These are phyloP conservation scores for Balamuthia mandrillaris DNA, from an alignment of 208 protist genomes.

Conservation along the genomic window DNA sequence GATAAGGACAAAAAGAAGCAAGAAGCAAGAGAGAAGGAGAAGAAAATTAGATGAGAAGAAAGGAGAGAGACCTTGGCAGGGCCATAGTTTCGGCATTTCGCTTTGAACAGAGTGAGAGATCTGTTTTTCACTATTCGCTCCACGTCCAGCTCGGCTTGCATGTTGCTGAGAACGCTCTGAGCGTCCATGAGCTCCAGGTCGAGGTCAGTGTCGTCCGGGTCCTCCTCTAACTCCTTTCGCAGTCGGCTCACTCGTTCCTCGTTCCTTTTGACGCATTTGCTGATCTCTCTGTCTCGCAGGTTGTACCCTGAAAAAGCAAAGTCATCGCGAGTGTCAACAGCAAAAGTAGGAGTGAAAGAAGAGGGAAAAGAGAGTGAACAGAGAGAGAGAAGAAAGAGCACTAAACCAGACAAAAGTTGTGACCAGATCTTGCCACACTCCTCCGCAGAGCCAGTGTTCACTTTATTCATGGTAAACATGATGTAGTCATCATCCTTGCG, in stretches of 20 bases:
- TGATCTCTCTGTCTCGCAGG: neutral
- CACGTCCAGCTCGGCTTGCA: neutral
- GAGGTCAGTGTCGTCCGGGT: constrained; percentile 2
- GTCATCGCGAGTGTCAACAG: neutral
- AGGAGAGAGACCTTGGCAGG: too few species aligned
- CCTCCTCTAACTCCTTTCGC: neutral
- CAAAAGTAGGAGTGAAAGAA: too few species aligned
- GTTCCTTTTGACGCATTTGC: neutral
- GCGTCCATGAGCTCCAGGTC: neutral
- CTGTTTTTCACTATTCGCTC: constrained; percentile 27
- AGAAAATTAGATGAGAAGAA: too few species aligned
- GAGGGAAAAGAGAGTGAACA: too few species aligned
- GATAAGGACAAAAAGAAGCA: too few species aligned
- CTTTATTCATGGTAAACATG: neutral
- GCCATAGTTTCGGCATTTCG: too few species aligned
- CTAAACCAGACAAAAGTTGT: neutral
- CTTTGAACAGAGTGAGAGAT: constrained; percentile 16
- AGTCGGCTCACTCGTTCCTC: neutral
- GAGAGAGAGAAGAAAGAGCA: neutral
- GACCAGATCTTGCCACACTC: constrained; percentile 3
- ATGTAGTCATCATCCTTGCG: neutral
- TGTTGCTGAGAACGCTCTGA: constrained; percentile 1
- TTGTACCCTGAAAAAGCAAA: neutral
- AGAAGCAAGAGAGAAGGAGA: too few species aligned
- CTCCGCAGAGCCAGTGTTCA: neutral